Percentiles rank a stretch among this genome's conserved stretches.
phyloP scores from a whole-genome alignment of 2,329 filamentous ascomycete genomes.

The Nemania sp. region DNA sequence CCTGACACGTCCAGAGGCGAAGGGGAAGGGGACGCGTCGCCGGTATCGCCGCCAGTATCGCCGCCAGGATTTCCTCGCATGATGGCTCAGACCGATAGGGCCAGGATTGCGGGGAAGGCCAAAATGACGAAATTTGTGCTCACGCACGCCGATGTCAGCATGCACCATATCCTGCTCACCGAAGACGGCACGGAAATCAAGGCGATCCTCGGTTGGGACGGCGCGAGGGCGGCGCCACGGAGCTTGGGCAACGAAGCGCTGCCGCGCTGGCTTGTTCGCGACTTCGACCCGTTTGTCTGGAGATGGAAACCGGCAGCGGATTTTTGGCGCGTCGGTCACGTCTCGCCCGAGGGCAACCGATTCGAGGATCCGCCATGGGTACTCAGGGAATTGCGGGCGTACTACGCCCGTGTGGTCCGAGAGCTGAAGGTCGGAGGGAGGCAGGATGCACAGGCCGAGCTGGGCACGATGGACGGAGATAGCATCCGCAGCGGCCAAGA shows the following conservation, averaged over 20 bases:
- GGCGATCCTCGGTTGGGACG: conserved; percentile 35
- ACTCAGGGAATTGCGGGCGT: conserved; percentile 27
- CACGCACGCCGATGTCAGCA: conserved; percentile 30
- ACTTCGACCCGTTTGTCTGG: conserved; percentile 33
- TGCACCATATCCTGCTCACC: conserved; percentile 33
- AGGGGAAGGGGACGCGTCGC: too few relatives aligned
- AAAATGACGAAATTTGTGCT: conserved; percentile 29
- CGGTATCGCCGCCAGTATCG: not conserved
- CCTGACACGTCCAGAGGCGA: conserved; percentile 1
- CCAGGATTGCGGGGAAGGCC: not conserved
- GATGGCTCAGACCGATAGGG: not conserved
- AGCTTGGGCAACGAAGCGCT: conserved; percentile 33
- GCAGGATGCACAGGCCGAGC: too few relatives aligned
- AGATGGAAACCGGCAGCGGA: conserved; percentile 28
- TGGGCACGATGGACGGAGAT: not conserved
- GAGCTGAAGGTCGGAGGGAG: conserved; percentile 14
- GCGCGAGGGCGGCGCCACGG: conserved; percentile 27
- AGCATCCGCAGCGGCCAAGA: too few relatives aligned
- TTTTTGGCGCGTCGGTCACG: conserved; percentile 14
- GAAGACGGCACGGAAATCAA: conserved; percentile 27
- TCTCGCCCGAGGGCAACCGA: conserved; percentile 7
- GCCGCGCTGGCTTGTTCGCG: conserved; percentile 33
- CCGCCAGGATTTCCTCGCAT: not conserved
- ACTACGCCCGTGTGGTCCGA: conserved; percentile 27
- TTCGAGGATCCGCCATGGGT: conserved; percentile 33